Base-by-base conservation (phyloP, 129 eudicot species). In the Saussurea involucrata region DNA sequence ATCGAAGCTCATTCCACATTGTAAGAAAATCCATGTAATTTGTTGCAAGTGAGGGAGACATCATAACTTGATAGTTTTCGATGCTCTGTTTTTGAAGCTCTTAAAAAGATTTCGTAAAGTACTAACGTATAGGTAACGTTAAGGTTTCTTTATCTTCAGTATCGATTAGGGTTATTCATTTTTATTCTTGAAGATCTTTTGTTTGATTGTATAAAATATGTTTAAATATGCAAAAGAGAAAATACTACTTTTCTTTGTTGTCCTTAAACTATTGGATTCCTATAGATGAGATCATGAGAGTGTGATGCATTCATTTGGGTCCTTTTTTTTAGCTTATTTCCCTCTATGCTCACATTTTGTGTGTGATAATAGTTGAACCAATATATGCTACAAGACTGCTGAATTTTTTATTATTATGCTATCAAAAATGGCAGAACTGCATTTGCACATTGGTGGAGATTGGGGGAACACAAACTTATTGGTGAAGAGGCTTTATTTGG, bases 191-290 rank as follows among this genome's bases (percentile, higher is more conserved):
- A 18, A 32, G 21, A 11, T 40, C 17, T 68, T 68, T 68, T 34
- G 28, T 18, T 34, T 34, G 55, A 68, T 68, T 34, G 28, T 65
- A 65, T 17, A 67, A 33, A 67, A 9, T 10, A 68, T 68, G 55
- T 58, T 73, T 73, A 33, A 57, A 73, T 6, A 34, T 9, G 22
- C 13, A 28, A 55, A 31, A 53, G 46, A 4, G 40, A 72, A 72
- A 53, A 8, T 25, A 29, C 21, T n/a, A 53, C 17, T 46, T 28
- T 46, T 46, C 22, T 33, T 75, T 25, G 28, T 29, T 21, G 64
- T 44, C 65, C 53, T 76, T 76, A 66, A 66, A 66, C 46, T n/a
- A 76, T 76, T 66, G 31, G 72, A 76, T 76, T 76, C 66, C 33
- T 49, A 31, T 44, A 29, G 65, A 66, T 61, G 70, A 27, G 29